phyloP scores from a whole-genome alignment of 2,329 filamentous ascomycete genomes.

The Trichoderma breve region DNA sequence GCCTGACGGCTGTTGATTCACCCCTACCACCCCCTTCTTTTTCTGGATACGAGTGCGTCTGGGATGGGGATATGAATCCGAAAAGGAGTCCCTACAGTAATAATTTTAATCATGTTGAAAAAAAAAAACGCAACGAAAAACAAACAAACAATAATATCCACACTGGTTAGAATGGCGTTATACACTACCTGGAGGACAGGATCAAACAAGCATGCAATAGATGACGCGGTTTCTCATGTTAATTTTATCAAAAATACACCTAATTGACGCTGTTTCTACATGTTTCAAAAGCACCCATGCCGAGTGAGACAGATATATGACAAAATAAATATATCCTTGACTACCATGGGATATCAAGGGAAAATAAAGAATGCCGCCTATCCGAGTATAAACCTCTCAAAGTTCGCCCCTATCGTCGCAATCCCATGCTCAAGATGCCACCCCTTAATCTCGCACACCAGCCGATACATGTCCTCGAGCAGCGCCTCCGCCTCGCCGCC shows the following conservation, averaged over 20 bases:
- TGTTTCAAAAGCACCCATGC: not conserved
- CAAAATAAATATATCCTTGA: not conserved
- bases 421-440: slow-evolving; percentile 76
- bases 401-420: slow-evolving; percentile 67
- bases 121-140: not conserved
- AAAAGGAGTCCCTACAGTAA: not conserved
- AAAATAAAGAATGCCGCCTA: not conserved
- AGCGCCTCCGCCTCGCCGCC: slow-evolving; percentile 76
- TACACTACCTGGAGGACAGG: not conserved
- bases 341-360: too few relatives aligned
- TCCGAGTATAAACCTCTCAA: slow-evolving; percentile 72
- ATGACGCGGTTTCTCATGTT: not conserved
- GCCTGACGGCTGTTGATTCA: not conserved
- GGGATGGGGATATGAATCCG: not conserved
- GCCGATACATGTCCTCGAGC: slow-evolving; percentile 72
- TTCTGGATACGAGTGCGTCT: not conserved
- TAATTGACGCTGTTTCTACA: not conserved
- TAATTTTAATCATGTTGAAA: not conserved
- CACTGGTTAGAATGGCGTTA: not conserved
- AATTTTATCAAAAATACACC: not conserved
- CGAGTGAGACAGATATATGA: fast-evolving
- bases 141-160: not conserved
- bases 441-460: slow-evolving; percentile 72
- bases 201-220: not conserved
- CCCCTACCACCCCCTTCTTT: too few relatives aligned